Percentiles rank a stretch among this genome's conserved stretches.
phyloP scores from a whole-genome alignment of 2,329 filamentous ascomycete species.

The Xylaria digitata region DNA sequence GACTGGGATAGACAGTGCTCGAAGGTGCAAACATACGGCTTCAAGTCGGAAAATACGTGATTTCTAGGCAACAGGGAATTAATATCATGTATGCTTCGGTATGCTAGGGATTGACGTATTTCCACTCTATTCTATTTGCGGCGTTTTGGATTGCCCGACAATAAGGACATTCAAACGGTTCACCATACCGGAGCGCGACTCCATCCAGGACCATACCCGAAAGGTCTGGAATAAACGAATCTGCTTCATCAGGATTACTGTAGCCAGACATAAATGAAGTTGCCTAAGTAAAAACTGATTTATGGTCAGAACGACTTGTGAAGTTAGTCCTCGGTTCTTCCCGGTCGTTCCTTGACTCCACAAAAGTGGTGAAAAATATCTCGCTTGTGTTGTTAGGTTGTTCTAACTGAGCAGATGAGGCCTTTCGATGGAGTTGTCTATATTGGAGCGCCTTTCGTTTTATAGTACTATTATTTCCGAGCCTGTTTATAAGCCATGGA shows the following conservation, averaged over 20 bases:
- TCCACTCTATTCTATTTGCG: conserved; percentile 1
- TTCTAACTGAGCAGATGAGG: not conserved
- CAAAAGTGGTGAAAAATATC: conserved; percentile 9
- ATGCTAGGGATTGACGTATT: not conserved
- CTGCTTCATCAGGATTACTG: not conserved
- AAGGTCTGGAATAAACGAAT: conserved; percentile 3
- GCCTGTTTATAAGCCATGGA: not conserved
- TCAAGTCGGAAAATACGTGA: conserved; percentile 4
- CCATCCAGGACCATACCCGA: conserved; percentile 7
- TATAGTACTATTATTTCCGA: conserved; percentile 5
- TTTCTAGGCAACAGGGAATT: not conserved
- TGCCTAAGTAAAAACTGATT: conserved; percentile 7
- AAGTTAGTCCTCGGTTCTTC: no score
- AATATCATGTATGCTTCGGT: no score
- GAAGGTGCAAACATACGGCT: conserved; percentile 4
- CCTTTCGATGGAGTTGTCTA: conserved; percentile 9
- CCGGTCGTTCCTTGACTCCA: not conserved
- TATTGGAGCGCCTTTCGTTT: conserved; percentile 5
- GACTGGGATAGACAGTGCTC: conserved; percentile 7
- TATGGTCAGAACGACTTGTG: not conserved
- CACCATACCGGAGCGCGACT: conserved; percentile 8
- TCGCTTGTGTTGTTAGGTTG: not conserved
- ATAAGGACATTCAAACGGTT: conserved; percentile 7
- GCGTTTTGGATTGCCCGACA: conserved; percentile 12
- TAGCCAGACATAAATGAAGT: conserved; percentile 13